A percentile compares a stretch with the other conserved stretches of the same genome.
Evolutionary conservation across 306 rosid genomes (phyloP).

Genomic region (Betula pendula): DNA sequence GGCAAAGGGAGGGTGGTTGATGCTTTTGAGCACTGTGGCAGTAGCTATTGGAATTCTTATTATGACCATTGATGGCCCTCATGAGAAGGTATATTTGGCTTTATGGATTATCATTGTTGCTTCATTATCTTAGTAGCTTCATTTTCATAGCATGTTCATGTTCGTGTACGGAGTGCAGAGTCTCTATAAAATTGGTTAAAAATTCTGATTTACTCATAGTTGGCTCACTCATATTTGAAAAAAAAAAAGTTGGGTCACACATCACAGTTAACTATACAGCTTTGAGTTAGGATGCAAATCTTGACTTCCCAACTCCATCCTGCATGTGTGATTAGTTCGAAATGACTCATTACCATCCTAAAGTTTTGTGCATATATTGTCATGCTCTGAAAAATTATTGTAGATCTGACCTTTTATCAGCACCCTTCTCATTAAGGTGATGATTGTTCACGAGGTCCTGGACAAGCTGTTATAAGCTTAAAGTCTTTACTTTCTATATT

Average conservation of each 20-base stretch:
- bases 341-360: neutral
- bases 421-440: neutral
- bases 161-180: neutral
- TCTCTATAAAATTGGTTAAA: neutral
- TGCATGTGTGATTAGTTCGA: neutral
- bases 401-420: neutral
- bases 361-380: neutral
- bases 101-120: neutral
- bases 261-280: too few relatives aligned
- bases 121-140: constrained; percentile 23
- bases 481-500: constrained; percentile 1
- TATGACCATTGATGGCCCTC: constrained; percentile 65
- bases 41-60: constrained; percentile 60
- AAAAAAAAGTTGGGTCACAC: too few relatives aligned
- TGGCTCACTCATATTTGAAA: too few relatives aligned
- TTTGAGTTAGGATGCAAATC: neutral
- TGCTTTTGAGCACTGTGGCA: constrained; percentile 59
- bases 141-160: neutral
- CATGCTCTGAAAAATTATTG: neutral
- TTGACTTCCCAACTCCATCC: neutral
- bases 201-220: neutral
- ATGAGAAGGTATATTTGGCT: constrained; percentile 70
- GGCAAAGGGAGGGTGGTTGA: constrained; percentile 85
- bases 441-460: neutral
- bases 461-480: neutral